A percentile compares a stretch with the other conserved stretches of the same genome.
phyloP scores from a whole-genome alignment of 2,329 filamentous ascomycete species.

The Arachnomyces sp. region DNA sequence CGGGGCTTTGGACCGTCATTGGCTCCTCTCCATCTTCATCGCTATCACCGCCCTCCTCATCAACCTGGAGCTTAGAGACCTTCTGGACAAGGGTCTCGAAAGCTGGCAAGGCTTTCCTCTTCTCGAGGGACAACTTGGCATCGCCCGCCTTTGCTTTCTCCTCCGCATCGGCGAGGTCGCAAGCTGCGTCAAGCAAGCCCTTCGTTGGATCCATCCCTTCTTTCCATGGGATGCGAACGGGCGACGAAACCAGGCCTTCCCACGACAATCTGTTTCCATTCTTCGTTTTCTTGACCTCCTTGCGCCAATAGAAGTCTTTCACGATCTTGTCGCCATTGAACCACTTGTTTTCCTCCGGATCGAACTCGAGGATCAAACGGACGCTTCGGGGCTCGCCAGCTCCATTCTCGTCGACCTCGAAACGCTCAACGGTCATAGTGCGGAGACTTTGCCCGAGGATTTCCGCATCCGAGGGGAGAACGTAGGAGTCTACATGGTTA shows the following conservation, averaged over 20 bases:
- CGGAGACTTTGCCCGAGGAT: slow-evolving; percentile 62
- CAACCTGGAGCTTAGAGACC: slow-evolving; percentile 33
- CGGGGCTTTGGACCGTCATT: slow-evolving; percentile 44
- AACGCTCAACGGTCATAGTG: slow-evolving; percentile 64
- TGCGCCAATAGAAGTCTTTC: slow-evolving; percentile 87
- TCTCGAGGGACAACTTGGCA: slow-evolving; percentile 32
- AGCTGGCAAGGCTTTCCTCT: slow-evolving; percentile 44
- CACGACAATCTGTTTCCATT: slow-evolving; percentile 48
- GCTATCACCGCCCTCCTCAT: slow-evolving; percentile 28
- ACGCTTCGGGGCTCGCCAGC: slow-evolving; percentile 73
- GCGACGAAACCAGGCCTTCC: slow-evolving; percentile 76
- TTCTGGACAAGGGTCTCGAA: slow-evolving; percentile 48
- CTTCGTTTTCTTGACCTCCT: slow-evolving; percentile 39
- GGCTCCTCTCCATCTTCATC: slow-evolving; percentile 27
- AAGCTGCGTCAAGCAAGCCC: slow-evolving; percentile 67
- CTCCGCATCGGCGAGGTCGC: slow-evolving; percentile 59
- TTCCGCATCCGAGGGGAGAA: slow-evolving; percentile 65
- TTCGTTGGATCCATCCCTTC: slow-evolving; percentile 73
- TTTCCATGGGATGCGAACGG: slow-evolving; percentile 83
- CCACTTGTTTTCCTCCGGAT: slow-evolving; percentile 59
- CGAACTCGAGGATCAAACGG: slow-evolving; percentile 68
- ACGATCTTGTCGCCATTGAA: slow-evolving; percentile 71
- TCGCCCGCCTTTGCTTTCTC: slow-evolving; percentile 34
- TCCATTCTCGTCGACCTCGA: slow-evolving; percentile 57
- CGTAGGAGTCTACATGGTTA: slow-evolving; percentile 76